These are phyloP conservation scores for Linnemannia elongata DNA, from an alignment of 192 early-diverging fungal genomes.

Conservation along the genomic window DNA sequence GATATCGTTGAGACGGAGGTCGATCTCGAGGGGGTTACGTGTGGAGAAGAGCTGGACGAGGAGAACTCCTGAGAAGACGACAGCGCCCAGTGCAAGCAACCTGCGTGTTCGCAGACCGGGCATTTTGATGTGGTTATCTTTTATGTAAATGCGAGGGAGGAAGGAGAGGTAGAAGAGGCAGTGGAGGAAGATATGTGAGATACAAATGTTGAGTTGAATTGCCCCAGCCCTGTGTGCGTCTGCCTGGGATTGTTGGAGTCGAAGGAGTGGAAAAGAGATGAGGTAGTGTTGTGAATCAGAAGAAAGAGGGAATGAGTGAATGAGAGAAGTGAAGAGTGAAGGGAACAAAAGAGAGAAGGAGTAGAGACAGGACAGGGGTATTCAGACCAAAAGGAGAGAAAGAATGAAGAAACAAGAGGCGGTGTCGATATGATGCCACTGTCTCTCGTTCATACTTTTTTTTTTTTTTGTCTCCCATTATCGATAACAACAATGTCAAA, in stretches of 20 bases:
- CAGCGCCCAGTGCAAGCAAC: background rate
- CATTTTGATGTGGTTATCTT: background rate
- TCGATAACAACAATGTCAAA: too few relatives aligned
- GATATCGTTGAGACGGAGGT: background rate
- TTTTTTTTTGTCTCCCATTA: too few relatives aligned
- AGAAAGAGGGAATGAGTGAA: too few relatives aligned
- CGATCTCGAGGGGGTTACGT: background rate
- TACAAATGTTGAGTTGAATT: background rate
- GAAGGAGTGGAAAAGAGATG: background rate
- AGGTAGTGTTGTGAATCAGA: background rate
- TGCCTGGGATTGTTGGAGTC: background rate
- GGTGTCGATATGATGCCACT: too few relatives aligned
- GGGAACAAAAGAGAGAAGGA: background rate
- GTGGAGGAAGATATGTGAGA: background rate
- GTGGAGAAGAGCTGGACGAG: constrained; percentile 18
- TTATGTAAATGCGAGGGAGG: background rate
- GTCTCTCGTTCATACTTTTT: background rate
- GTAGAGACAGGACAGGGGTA: background rate
- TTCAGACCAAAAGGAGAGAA: background rate
- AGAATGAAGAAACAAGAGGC: background rate
- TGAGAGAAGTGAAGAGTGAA: background rate
- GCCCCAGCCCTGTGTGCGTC: background rate
- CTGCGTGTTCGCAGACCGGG: constrained; percentile 15
- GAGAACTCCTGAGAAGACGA: constrained; percentile 6
- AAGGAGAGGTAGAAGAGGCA: background rate